Conservation (phyloP, 2,329 filamentous ascomycete species). For the Fusarium scirpi region DNA sequence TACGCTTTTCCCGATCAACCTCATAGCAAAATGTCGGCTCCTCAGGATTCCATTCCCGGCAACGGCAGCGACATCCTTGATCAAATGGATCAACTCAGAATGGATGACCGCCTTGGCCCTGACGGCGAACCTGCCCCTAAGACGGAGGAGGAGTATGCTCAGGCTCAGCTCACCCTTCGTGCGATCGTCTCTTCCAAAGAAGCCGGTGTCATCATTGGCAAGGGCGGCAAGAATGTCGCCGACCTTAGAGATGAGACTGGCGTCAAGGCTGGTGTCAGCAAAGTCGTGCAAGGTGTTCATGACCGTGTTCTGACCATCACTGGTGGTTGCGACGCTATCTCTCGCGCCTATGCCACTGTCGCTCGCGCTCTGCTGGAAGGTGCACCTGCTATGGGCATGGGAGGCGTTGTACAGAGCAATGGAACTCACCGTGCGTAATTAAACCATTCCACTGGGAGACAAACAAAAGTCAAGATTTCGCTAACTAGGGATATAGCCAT, state of each 20-base stretch:
- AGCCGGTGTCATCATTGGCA: constrained; percentile 98
- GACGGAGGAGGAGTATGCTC: constrained; percentile 96
- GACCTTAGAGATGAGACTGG: constrained; percentile 97
- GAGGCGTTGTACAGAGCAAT: constrained; percentile 85
- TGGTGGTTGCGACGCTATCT: constrained; percentile 86
- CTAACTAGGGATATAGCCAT: constrained; percentile 72
- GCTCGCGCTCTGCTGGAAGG: constrained; percentile 92
- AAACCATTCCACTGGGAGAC: not conserved
- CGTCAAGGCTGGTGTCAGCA: constrained; percentile 97
- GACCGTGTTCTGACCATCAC: constrained; percentile 97
- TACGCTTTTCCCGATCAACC: constrained; percentile 34
- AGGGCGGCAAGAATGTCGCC: constrained; percentile 97
- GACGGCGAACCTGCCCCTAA: constrained; percentile 86
- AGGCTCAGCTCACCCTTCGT: constrained; percentile 91
- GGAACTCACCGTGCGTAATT: constrained; percentile 85
- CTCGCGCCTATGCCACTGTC: constrained; percentile 93
- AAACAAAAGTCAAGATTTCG: not conserved
- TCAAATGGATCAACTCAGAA: constrained; percentile 72
- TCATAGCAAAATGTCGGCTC: constrained; percentile 66
- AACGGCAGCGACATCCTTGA: constrained; percentile 73
- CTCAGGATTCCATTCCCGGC: constrained; percentile 68
- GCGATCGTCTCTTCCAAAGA: constrained; percentile 99
- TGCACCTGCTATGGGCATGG: constrained; percentile 95
- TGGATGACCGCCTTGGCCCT: constrained; percentile 74
- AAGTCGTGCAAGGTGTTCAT: constrained; percentile 97